Conservation (phyloP, 129 eudicot species). For the Oenanthe sinensis region DNA sequence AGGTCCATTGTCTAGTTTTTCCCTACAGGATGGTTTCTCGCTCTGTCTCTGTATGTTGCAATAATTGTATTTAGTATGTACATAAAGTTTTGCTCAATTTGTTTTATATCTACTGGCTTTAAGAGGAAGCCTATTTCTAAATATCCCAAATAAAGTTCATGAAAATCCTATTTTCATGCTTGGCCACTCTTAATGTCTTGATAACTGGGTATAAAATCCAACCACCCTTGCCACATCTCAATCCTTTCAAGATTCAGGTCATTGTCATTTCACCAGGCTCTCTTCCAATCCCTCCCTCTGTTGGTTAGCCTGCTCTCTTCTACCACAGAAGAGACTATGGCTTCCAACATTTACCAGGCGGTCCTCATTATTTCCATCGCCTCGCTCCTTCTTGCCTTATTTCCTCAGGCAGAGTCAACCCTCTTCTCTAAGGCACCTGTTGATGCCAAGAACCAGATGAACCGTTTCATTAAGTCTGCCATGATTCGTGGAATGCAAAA, state of each 20-base stretch:
- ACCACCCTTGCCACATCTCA: conserved; percentile 2
- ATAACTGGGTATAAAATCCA: conserved; percentile 12
- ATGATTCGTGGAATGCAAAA: conserved; percentile 22
- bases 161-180: conserved; percentile 14
- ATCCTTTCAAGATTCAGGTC: conserved; percentile 2
- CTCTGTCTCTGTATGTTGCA: conserved; percentile 17
- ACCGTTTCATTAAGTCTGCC: conserved; percentile 16
- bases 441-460: background rate
- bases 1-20: conserved; percentile 17
- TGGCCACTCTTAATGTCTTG: conserved; percentile 17
- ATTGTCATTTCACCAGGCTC: background rate
- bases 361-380: conserved; percentile 12
- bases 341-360: conserved; percentile 17
- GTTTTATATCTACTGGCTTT: background rate
- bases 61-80: conserved; percentile 1
- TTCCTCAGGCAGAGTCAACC: conserved; percentile 5
- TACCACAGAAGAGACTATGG: conserved; percentile 28
- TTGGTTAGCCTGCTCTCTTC: conserved; percentile 14
- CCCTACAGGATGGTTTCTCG: background rate
- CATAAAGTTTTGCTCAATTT: background rate
- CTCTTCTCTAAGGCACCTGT: background rate
- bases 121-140: background rate
- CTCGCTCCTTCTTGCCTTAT: conserved; percentile 20
- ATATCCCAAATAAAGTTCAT: background rate
- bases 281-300: background rate